These are phyloP conservation scores for Euryodendron excelsum DNA, from an alignment of 148 eudicot genomes.

Conservation along the genomic window DNA sequence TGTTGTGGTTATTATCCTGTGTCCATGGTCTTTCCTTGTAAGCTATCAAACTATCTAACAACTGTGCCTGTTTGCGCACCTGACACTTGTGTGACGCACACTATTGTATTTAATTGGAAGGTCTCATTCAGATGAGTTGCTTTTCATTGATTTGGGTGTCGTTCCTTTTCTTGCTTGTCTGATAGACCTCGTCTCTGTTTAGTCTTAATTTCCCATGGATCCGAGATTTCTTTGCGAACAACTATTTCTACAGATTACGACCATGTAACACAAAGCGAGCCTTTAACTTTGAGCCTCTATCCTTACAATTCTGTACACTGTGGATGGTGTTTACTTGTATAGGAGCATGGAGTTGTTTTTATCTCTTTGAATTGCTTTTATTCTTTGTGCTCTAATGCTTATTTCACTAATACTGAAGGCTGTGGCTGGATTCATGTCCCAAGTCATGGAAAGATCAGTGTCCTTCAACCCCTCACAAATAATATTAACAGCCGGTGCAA, in stretches of 20 bases:
- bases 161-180: not conserved
- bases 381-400: constrained; percentile 5
- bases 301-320: not conserved
- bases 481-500: constrained; percentile 61
- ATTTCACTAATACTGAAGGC: constrained; percentile 43
- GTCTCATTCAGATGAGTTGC: not conserved
- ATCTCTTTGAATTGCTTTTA: not conserved
- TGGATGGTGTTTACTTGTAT: not conserved
- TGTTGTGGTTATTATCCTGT: not conserved
- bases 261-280: not conserved
- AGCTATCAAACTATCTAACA: not conserved
- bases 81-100: not conserved
- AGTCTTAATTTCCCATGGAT: not conserved
- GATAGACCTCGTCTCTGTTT: not conserved
- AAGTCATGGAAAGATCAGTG: constrained; percentile 48
- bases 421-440: constrained; percentile 75
- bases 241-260: no score
- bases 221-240: not conserved
- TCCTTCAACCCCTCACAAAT: constrained; percentile 62
- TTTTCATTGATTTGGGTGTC: not conserved
- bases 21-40: not conserved
- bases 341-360: not conserved
- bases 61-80: not conserved
- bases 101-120: not conserved
- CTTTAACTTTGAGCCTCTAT: not conserved